Evolutionary conservation across 176 grass and related monocot species (phyloP).

Genomic region (Paspalum notatum): DNA sequence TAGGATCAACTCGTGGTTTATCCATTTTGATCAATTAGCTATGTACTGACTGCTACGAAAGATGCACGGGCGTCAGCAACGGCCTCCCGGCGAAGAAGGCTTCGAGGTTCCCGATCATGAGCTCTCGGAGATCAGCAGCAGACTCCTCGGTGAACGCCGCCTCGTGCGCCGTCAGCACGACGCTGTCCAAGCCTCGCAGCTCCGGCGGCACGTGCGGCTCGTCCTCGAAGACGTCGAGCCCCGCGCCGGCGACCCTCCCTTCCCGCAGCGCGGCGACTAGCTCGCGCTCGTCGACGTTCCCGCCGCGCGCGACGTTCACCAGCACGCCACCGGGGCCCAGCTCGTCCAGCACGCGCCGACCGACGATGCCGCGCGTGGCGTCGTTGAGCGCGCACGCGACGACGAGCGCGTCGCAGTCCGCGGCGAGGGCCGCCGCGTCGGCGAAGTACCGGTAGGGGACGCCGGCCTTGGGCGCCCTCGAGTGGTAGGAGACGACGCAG

Average conservation of each 20-base stretch:
- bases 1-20: no score
- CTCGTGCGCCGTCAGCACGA: constrained; percentile 43
- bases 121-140: neutral
- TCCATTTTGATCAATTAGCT: no score
- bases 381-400: constrained; percentile 52
- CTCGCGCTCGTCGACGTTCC: constrained; percentile 37
- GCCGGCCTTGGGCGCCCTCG: constrained; percentile 29
- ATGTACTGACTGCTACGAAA: neutral
- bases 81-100: constrained; percentile 52
- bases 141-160: constrained; percentile 40
- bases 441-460: constrained; percentile 38
- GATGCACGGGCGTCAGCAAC: constrained; percentile 39
- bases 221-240: constrained; percentile 58
- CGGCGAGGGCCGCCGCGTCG: constrained; percentile 31
- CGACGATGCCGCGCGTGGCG: constrained; percentile 35
- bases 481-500: constrained; percentile 60
- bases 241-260: constrained; percentile 43
- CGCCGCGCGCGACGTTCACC: constrained; percentile 55
- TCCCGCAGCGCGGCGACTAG: constrained; percentile 38
- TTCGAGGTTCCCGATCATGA: constrained; percentile 34
- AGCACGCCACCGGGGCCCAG: constrained; percentile 41
- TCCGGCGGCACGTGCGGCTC: constrained; percentile 44
- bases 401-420: constrained; percentile 43
- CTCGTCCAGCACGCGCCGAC: constrained; percentile 38
- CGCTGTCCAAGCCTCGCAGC: constrained; percentile 51